phyloP scores from a whole-genome alignment of 1,284 basidiomycete genomes.

The Trametes polyzona region DNA sequence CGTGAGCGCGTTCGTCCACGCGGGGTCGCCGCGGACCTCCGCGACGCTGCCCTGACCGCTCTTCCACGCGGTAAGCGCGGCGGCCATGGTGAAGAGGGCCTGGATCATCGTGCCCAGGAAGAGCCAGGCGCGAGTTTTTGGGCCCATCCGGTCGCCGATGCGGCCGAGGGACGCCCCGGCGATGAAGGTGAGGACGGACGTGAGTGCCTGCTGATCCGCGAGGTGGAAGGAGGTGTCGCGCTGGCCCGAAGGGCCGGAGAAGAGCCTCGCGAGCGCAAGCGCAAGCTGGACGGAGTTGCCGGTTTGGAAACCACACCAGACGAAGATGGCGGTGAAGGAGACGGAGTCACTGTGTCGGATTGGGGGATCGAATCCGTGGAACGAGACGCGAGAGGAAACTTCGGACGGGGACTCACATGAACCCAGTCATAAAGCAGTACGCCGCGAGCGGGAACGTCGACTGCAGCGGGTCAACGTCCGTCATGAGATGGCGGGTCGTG shows the following conservation, averaged over 20 bases:
- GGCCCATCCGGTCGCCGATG: slow-evolving; percentile 70
- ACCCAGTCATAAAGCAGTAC: slow-evolving; percentile 89
- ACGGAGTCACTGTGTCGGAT: slow-evolving; percentile 60
- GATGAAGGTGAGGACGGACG: slow-evolving; percentile 76
- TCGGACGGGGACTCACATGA: slow-evolving; percentile 55
- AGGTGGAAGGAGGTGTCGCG: slow-evolving; percentile 67
- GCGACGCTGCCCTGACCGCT: slow-evolving; percentile 62
- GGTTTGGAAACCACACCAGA: slow-evolving; percentile 90
- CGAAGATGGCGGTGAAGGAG: slow-evolving; percentile 79
- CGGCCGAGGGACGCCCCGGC: slow-evolving; percentile 75
- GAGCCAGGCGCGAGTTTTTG: slow-evolving; percentile 78
- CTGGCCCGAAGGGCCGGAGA: slow-evolving; percentile 53
- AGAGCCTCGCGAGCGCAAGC: slow-evolving; percentile 66
- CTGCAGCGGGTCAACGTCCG: slow-evolving; percentile 65
- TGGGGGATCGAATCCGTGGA: slow-evolving; percentile 2
- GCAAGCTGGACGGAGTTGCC: slow-evolving; percentile 71
- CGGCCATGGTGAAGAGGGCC: slow-evolving; percentile 73
- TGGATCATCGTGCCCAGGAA: slow-evolving; percentile 72
- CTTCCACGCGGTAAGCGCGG: slow-evolving; percentile 69
- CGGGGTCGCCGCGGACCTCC: slow-evolving; percentile 56
- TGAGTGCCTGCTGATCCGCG: slow-evolving; percentile 81
- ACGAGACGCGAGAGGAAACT: not conserved
- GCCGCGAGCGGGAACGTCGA: slow-evolving; percentile 66
- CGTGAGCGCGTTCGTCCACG: slow-evolving; percentile 69
- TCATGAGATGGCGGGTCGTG: slow-evolving; percentile 38